Evolutionary conservation across 306 rosid genomes (phyloP), one percentile per base, ranked within the genome.

Genomic region (Medicago truncatula): DNA sequence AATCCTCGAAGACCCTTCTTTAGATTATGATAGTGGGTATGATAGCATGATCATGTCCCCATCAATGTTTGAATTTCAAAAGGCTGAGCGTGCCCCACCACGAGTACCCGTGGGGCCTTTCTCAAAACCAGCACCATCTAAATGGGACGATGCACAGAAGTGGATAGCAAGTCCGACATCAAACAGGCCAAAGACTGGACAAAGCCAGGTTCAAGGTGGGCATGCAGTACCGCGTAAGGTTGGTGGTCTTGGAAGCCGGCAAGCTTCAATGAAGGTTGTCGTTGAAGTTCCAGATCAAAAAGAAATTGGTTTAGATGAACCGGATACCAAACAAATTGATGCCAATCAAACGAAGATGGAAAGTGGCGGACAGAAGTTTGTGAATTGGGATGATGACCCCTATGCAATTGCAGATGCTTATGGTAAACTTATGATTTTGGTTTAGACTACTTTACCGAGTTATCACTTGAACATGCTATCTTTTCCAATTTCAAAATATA

Each of bases 141-240:
- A 95, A 76, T 95, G 98, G 98, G 97, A 90, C 57, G 97, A 95
- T 86, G 98, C 98, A 7, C 97, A 92, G 85, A 92, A 95, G 83
- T 95, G 98, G 98, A 92, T 95, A 64, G 96, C 96, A 2, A 92
- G 98, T 77, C 97, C 97, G 17, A 95, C 88, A 34, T 84, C 90
- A 9, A 90, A 89, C 78, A 72, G 90, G 76, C 89, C 93, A 0
- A 95, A 90, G 85, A 73, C 84, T 15, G 92, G 82, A 62, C 92
- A 80, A 70, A 74, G 77, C 39, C 92, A 91, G 72, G 87, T 76
- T 67, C 92, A 81, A 64, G 85, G 81, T 40, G 93, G 86, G 50
- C 91, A 85, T 60, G 86, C 50, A 60, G 95, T 91, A 65, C 60
- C 67, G 2, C 89, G 92, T 20, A 92, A 86, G 81, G 82, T 16